A percentile compares a stretch with the other conserved stretches of the same genome.
phyloP scores from a whole-genome alignment of 805 yeast species.

The Candida pseudoglaebosa region DNA sequence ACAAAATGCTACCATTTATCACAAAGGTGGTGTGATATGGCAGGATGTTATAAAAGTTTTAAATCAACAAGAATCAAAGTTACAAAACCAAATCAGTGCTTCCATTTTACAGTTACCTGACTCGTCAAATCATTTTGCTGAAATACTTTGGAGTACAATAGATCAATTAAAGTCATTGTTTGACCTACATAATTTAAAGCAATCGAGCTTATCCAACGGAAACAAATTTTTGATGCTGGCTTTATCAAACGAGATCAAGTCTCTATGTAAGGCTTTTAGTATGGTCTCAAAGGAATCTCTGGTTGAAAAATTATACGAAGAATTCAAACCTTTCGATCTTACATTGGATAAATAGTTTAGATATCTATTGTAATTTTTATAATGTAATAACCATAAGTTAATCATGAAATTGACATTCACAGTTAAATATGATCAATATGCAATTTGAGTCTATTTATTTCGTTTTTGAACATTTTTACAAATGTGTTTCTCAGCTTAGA shows the following conservation, averaged over 20 bases:
- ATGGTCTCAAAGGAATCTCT: constrained; percentile 9
- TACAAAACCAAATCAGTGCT: constrained; percentile 13
- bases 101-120: constrained; percentile 4
- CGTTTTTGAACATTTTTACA: no score
- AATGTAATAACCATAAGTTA: no score
- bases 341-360: no score
- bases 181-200: constrained; percentile 1
- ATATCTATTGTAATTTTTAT: no score
- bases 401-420: no score
- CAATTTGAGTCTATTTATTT: no score
- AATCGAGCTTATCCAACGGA: background rate
- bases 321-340: constrained; percentile 5
- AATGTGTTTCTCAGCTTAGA: no score
- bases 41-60: constrained; percentile 18
- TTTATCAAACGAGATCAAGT: constrained; percentile 19
- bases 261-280: constrained; percentile 14
- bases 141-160: constrained; percentile 6
- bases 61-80: constrained; percentile 22
- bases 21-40: constrained; percentile 27
- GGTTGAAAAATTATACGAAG: constrained; percentile 2
- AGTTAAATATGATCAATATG: no score
- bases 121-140: constrained; percentile 7
- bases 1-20: constrained; percentile 22
- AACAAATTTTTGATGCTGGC: background rate
- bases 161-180: constrained; percentile 5